Evolutionary conservation across 805 yeast species (phyloP), one percentile per base, ranked within the genome.

Genomic region (Helenozyma baotianmanensis): DNA sequence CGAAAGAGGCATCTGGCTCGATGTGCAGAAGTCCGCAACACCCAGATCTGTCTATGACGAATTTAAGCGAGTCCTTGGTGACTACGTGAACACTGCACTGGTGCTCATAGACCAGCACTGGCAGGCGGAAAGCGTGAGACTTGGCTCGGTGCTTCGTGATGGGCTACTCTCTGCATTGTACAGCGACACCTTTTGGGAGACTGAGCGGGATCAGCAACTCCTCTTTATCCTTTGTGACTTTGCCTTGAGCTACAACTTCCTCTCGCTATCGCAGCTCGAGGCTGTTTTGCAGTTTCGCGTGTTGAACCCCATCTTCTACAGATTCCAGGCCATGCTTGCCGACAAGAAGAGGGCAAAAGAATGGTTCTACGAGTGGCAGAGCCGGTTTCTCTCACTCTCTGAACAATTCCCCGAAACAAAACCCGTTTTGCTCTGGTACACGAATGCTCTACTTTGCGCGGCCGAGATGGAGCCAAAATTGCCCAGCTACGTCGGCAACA

Each of bases 231-330:
- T 15, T 12, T 26, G 29, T 13, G 35, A 32, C 16, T 3, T 21
- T 7, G 23, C 10, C 9, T 21, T 9, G 17, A 14, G 23, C 3
- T 31, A 22, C 15, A 26, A 27, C 9, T 18, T 35, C 3, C 14
- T 44, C 4, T 19, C 40, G 3, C n/a, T 12, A 4, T 14, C 9
- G 8, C 48, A 39, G 21, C 34, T 30, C 24, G 45, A 44, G 16
- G 12, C 40, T 2, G 25, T 71, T 2, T 22, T 72, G 18, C 60
- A 54, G 27, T 42, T 53, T 23, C 54, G 46, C 14, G 43, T 68
- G 13, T 64, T 72, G 43, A 69, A 71, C 35, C 63, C 68, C 9
- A 17, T 38, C 23, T 36, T 40, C 13, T 9, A n/a, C 12, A 14
- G 21, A 13, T 14, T 37, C 13, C 10, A 10, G 15, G 15, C 14